Conservation (phyloP, 2,329 filamentous ascomycete species). For the Fusarium sp. region DNA sequence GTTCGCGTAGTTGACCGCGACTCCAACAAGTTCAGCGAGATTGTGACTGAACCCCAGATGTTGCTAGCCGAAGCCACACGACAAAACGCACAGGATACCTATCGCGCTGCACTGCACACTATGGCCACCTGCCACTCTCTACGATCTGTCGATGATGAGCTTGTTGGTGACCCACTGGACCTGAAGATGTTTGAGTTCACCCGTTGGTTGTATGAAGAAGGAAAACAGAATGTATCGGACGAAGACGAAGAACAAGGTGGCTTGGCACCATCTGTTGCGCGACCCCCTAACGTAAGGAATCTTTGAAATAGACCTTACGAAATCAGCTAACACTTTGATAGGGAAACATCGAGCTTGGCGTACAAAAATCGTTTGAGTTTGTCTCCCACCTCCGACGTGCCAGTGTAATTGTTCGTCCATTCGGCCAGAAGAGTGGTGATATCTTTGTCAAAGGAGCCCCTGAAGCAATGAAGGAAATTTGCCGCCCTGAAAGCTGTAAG, state of each 20-base stretch:
- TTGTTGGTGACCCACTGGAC: constrained; percentile 93
- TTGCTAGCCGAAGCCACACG: constrained; percentile 61
- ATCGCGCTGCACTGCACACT: constrained; percentile 79
- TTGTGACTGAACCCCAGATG: constrained; percentile 73
- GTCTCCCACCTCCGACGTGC: constrained; percentile 91
- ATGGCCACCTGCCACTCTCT: constrained; percentile 99
- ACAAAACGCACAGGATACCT: constrained; percentile 48
- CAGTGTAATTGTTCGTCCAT: constrained; percentile 90
- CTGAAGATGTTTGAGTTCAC: constrained; percentile 99
- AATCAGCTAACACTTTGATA: constrained; percentile 34
- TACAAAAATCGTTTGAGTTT: constrained; percentile 93
- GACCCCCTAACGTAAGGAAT: constrained; percentile 71
- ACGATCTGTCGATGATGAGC: constrained; percentile 84
- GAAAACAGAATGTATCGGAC: constrained; percentile 72
- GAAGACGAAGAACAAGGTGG: constrained; percentile 80
- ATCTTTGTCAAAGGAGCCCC: constrained; percentile 97
- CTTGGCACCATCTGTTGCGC: constrained; percentile 87
- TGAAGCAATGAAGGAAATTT: constrained; percentile 96
- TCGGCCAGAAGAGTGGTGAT: constrained; percentile 84
- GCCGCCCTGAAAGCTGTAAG: constrained; percentile 80
- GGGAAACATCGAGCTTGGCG: constrained; percentile 82
- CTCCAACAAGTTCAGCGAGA: constrained; percentile 74
- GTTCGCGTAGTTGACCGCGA: constrained; percentile 79
- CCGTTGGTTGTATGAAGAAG: constrained; percentile 91
- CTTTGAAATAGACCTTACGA: constrained; percentile 50